A percentile compares a stretch with the other conserved stretches of the same genome.
Conservation (phyloP, 2,329 filamentous ascomycete species). For the Ceratocystis diversiconidia region DNA sequence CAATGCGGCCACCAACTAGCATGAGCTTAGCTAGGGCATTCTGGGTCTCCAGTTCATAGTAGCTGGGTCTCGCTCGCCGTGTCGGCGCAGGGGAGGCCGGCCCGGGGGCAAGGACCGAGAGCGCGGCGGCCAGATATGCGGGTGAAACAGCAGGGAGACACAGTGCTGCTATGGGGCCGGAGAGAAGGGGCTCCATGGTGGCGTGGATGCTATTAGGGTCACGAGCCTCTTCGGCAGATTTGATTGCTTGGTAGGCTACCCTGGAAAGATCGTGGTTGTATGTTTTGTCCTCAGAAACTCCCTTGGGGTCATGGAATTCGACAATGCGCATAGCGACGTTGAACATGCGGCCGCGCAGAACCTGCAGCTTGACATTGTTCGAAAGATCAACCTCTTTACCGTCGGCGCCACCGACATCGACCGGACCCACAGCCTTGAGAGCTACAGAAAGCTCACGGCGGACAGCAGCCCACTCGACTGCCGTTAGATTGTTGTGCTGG, state of each 20-base stretch:
- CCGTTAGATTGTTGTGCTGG: slow-evolving; percentile 53
- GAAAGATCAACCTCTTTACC: slow-evolving; percentile 36
- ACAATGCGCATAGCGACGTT: slow-evolving; percentile 70
- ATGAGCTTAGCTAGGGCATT: slow-evolving; percentile 73
- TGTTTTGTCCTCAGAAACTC: slow-evolving; percentile 24
- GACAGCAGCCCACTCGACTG: slow-evolving; percentile 44
- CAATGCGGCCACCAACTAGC: slow-evolving; percentile 72
- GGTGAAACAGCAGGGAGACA: slow-evolving; percentile 74
- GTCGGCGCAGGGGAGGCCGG: slow-evolving; percentile 64
- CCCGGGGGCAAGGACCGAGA: slow-evolving; percentile 63
- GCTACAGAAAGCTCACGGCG: slow-evolving; percentile 32
- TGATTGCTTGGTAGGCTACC: slow-evolving; percentile 37
- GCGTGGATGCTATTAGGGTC: slow-evolving; percentile 31
- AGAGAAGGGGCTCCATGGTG: slow-evolving; percentile 59
- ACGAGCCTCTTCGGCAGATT: slow-evolving; percentile 25
- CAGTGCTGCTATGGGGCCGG: slow-evolving; percentile 67
- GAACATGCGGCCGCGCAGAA: slow-evolving; percentile 81
- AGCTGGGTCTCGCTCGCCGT: slow-evolving; percentile 61
- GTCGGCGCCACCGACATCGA: slow-evolving; percentile 20
- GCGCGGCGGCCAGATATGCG: slow-evolving; percentile 64
- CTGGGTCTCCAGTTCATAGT: slow-evolving; percentile 68
- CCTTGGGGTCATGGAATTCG: slow-evolving; percentile 58
- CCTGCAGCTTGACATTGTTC: slow-evolving; percentile 59
- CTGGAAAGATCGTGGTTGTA: slow-evolving; percentile 38
- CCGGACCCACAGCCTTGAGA: slow-evolving; percentile 27